These are phyloP conservation scores for Teratosphaeria pseudoeucalypti DNA, from an alignment of 2,329 filamentous ascomycete species.

Conservation along the genomic window DNA sequence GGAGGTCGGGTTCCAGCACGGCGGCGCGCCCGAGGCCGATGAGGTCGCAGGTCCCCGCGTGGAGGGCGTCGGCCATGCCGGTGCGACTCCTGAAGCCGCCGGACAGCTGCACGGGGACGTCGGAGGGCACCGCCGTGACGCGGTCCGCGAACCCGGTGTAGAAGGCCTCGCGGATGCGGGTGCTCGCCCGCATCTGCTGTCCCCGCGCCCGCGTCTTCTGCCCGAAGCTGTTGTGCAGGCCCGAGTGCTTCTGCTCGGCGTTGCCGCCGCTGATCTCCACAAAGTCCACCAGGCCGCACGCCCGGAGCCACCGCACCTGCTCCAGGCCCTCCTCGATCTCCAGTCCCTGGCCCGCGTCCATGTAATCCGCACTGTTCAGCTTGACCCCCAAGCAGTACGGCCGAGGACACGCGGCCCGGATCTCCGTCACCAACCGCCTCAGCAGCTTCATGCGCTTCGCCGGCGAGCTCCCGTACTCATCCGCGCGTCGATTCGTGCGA, in stretches of 20 bases:
- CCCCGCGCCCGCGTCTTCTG: conserved; percentile 27
- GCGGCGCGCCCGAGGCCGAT: conserved; percentile 41
- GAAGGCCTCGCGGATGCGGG: conserved; percentile 52
- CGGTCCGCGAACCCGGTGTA: conserved; percentile 52
- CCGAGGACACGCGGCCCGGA: conserved; percentile 31
- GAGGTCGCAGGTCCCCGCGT: conserved; percentile 38
- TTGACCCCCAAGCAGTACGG: conserved; percentile 41
- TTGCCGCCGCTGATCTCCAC: conserved; percentile 57
- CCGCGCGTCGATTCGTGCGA: conserved; percentile 37
- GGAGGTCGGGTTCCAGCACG: conserved; percentile 34
- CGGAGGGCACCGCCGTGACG: conserved; percentile 17
- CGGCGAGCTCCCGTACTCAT: conserved; percentile 38
- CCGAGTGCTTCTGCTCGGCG: conserved; percentile 13
- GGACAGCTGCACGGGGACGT: conserved; percentile 36
- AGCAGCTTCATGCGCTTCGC: conserved; percentile 38
- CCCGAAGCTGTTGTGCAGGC: conserved; percentile 14
- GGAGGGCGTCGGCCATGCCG: conserved; percentile 41
- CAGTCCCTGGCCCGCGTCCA: conserved; percentile 13
- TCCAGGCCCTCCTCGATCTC: conserved; percentile 43
- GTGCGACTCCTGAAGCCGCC: conserved; percentile 50
- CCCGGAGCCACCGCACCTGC: conserved; percentile 44
- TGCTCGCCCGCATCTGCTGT: conserved; percentile 23
- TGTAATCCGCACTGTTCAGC: conserved; percentile 41
- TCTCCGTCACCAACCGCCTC: conserved; percentile 34
- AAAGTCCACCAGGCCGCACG: conserved; percentile 48